These are phyloP conservation scores for Rhizopus stolonifer DNA, from an alignment of 371 early-diverging fungal genomes.

Conservation along the genomic window DNA sequence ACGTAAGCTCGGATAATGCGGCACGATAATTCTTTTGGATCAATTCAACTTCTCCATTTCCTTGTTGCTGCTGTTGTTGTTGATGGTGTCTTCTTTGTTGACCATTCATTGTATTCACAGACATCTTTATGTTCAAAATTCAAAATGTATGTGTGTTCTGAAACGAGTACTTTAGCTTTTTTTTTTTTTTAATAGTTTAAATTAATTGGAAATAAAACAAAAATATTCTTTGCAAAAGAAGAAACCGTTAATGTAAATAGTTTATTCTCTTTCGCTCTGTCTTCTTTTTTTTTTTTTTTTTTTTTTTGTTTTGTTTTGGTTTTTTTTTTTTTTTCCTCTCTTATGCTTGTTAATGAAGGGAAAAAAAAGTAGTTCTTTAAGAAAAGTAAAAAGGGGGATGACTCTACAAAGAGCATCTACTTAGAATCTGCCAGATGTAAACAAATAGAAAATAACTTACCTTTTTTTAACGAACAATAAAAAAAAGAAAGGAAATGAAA, in stretches of 20 bases:
- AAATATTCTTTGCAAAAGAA: neutral
- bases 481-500: neutral
- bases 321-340: neutral
- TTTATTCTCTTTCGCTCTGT: neutral
- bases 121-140: conserved; percentile 2
- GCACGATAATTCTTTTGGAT: conserved; percentile 36
- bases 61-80: conserved; percentile 16
- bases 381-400: neutral
- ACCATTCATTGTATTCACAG: conserved; percentile 2
- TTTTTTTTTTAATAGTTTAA: neutral
- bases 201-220: conserved; percentile 1
- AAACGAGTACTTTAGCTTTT: neutral
- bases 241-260: conserved; percentile 2
- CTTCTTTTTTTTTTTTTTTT: neutral
- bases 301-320: neutral
- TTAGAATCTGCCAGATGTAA: no score
- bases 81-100: conserved; percentile 5
- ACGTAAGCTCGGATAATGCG: conserved; percentile 70
- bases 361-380: neutral
- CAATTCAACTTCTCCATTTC: conserved; percentile 28
- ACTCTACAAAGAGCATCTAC: no score
- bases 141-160: neutral
- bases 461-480: neutral
- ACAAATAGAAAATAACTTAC: neutral
- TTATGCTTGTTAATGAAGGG: neutral